Base-by-base conservation (phyloP, 345 rosid species). In the Microcos paniculata region DNA sequence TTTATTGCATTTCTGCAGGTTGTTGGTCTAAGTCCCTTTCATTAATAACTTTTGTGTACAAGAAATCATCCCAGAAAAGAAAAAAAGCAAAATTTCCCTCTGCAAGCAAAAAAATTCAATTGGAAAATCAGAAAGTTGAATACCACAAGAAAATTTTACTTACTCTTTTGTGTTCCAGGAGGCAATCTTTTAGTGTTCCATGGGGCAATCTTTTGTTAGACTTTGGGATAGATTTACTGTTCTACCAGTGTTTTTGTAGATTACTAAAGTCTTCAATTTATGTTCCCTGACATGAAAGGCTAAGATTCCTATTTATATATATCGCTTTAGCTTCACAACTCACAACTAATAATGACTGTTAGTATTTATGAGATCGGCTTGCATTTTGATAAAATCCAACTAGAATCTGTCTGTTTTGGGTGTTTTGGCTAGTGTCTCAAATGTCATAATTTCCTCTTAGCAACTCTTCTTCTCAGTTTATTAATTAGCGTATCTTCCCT, bases 11-110 rank as follows among this genome's bases (percentile, higher is more conserved):
- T 8, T 45, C 35, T 45, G 55, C 55, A 45, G 38, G 55, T 67
- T 43, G 71, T 66, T 64, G 71, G 71, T 45, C 23, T 33, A 45
- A 6, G 55, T 45, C 48, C 46, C 21, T 63, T 19, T 63, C 68
- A 63, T 35, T 38, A 35, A 63, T 35, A 63, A n/a, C 46, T 19
- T 35, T 19, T 63, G 68, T 8, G 24, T 33, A n/a, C 26, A 10
- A 35, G 67, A 62, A 62, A 35, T 62, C 10, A 33, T 26, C 35
- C 62, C 45, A 8, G 9, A 7, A 42, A 58, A 58, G 14, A 33
- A 35, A 58, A 28, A 33, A 35, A 3, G 6, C 26, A 35, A 8
- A 61, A 19, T n/a, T 8, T 16, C 46, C 45, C 15, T 19, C 46
- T 35, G 9, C 45, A 35, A 33, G 45, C 4, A n/a, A 63, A 9